These are phyloP conservation scores for Avena atlantica DNA, from an alignment of 176 grass and related monocot species.

Conservation along the genomic window DNA sequence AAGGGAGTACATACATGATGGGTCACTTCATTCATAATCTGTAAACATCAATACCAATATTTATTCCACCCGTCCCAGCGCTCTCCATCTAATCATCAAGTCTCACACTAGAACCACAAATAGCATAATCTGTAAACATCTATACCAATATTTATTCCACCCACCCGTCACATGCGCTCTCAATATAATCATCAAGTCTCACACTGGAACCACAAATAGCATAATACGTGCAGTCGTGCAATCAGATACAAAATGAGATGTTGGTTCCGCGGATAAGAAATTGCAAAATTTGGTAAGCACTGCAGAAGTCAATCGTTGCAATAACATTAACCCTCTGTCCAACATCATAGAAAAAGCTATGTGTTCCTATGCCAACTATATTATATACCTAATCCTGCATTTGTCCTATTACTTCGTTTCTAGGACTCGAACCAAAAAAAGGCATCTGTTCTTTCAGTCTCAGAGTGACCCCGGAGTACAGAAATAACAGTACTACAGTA, in stretches of 20 bases:
- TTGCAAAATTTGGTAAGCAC: neutral
- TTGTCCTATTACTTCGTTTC: neutral
- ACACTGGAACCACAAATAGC: neutral
- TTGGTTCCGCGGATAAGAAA: neutral
- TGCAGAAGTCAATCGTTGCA: too few species aligned
- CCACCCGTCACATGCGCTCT: neutral
- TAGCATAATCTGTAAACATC: constrained; percentile 13
- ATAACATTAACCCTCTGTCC: too few species aligned
- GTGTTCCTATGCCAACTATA: too few species aligned
- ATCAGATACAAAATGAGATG: neutral
- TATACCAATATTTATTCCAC: neutral
- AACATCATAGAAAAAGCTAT: too few species aligned
- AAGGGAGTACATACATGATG: neutral
- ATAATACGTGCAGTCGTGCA: neutral
- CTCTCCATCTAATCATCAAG: neutral
- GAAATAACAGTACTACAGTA: too few species aligned
- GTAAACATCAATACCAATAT: neutral
- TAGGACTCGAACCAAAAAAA: neutral
- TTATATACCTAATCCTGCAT: neutral
- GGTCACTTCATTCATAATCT: constrained; percentile 4
- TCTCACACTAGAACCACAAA: neutral
- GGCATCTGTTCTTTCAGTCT: neutral
- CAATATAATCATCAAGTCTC: neutral
- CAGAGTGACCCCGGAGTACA: neutral
- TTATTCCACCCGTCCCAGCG: neutral